These are phyloP conservation scores for Exsudoporus frostii DNA, from an alignment of 768 basidiomycete genomes.

Conservation along the genomic window DNA sequence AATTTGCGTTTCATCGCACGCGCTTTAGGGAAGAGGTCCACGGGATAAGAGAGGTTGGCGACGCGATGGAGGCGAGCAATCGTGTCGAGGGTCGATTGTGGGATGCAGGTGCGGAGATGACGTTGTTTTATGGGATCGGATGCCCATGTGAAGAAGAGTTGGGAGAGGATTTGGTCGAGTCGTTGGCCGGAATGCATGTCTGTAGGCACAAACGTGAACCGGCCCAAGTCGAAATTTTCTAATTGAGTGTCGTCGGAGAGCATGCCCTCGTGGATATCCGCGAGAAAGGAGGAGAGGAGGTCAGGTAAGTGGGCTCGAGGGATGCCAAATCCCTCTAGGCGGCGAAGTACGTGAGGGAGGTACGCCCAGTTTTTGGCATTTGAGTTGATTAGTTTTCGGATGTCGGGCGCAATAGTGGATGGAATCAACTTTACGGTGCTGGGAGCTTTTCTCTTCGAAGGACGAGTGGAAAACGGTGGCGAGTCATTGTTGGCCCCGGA, in stretches of 20 bases:
- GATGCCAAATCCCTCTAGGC: conserved; percentile 51
- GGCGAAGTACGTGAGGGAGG: conserved; percentile 29
- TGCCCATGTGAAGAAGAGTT: conserved; percentile 58
- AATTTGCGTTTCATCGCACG: conserved; percentile 68
- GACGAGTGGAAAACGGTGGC: background rate
- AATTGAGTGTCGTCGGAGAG: conserved; percentile 14
- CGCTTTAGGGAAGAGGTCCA: conserved; percentile 48
- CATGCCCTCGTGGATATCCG: conserved; percentile 36
- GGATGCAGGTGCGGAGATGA: conserved; percentile 26
- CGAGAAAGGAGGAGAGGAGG: conserved; percentile 43
- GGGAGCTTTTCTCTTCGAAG: conserved; percentile 1
- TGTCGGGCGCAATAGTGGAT: conserved; percentile 6
- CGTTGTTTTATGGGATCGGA: conserved; percentile 31
- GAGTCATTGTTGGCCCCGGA: background rate
- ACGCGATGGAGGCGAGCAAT: conserved; percentile 39
- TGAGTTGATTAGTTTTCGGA: conserved; percentile 30
- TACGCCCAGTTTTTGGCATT: conserved; percentile 41
- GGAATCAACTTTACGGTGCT: background rate
- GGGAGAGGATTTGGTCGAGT: conserved; percentile 51
- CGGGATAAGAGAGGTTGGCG: conserved; percentile 44
- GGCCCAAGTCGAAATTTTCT: conserved; percentile 38
- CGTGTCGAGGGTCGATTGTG: conserved; percentile 32
- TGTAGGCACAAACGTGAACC: conserved; percentile 39
- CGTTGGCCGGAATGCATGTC: conserved; percentile 24
- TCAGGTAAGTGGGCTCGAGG: conserved; percentile 34